phyloP scores from a whole-genome alignment of 129 eudicot genomes.

The Flaveria trinervia region DNA sequence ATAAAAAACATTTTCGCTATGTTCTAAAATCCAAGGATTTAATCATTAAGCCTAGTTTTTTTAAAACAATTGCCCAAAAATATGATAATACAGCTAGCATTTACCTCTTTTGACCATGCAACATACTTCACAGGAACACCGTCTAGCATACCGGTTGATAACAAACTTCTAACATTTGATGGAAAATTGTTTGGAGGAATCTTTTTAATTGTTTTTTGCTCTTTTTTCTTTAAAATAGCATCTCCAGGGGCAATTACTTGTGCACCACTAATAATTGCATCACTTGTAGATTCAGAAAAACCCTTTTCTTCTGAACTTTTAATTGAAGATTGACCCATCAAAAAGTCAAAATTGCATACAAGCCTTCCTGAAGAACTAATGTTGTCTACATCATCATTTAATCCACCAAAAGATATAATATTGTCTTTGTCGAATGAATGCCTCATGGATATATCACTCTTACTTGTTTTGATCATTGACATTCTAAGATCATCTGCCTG shows the following conservation, averaged over 20 bases:
- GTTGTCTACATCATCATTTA: slow-evolving; percentile 37
- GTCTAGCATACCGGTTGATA: slow-evolving; percentile 68
- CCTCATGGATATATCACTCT: slow-evolving; percentile 36
- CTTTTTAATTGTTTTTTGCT: slow-evolving; percentile 46
- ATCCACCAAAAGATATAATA: slow-evolving; percentile 64
- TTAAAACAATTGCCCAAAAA: not conserved
- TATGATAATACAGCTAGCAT: slow-evolving; percentile 25
- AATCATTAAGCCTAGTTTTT: not conserved
- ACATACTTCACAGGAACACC: slow-evolving; percentile 62
- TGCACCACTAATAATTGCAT: slow-evolving; percentile 32
- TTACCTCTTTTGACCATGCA: slow-evolving; percentile 78
- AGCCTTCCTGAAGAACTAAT: slow-evolving; percentile 50
- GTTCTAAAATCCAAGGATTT: not conserved
- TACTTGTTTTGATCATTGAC: slow-evolving; percentile 36
- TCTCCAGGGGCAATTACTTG: slow-evolving; percentile 33
- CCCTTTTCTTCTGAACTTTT: slow-evolving; percentile 38
- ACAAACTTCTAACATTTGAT: slow-evolving; percentile 61
- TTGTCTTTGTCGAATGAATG: slow-evolving; percentile 47
- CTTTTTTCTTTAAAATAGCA: slow-evolving; percentile 43
- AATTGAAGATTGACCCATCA: slow-evolving; percentile 49
- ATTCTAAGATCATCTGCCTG: slow-evolving; percentile 29
- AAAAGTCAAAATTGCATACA: slow-evolving; percentile 53
- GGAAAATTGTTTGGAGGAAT: slow-evolving; percentile 55
- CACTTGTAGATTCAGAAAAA: slow-evolving; percentile 38
- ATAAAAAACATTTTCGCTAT: not conserved